A percentile compares a stretch with the other conserved stretches of the same genome.
These are phyloP conservation scores for Saturnispora hagleri DNA, from an alignment of 805 yeast genomes.

Conservation along the genomic window DNA sequence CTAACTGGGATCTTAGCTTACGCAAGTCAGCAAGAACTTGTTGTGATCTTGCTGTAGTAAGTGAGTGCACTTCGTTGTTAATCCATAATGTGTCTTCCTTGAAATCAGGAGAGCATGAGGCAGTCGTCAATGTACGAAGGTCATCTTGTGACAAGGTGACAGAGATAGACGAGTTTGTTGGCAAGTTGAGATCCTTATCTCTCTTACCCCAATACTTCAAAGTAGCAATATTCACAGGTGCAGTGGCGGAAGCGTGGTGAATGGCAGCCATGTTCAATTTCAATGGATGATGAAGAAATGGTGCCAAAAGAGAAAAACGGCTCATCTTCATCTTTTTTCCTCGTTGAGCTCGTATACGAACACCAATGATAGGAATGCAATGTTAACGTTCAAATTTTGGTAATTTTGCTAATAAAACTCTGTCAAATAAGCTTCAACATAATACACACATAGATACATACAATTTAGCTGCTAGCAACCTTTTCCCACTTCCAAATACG, in stretches of 20 bases:
- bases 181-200: conserved; percentile 78
- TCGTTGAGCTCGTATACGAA: neutral
- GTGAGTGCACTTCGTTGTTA: conserved; percentile 74
- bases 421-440: neutral
- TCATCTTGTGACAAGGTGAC: conserved; percentile 90
- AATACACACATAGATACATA: conserved; percentile 2
- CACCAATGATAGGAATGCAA: neutral
- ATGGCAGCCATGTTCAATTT: conserved; percentile 24
- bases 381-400: neutral
- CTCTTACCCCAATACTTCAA: conserved; percentile 98
- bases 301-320: neutral
- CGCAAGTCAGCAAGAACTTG: conserved; percentile 76
- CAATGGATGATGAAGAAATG: neutral
- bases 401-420: neutral
- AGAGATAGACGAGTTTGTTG: conserved; percentile 93
- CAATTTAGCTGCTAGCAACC: conserved; percentile 12
- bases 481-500: conserved; percentile 87
- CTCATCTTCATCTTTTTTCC: neutral
- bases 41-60: conserved; percentile 52
- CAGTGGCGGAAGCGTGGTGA: conserved; percentile 75
- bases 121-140: conserved; percentile 86
- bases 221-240: conserved; percentile 98
- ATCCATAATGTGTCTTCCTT: conserved; percentile 66
- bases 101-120: conserved; percentile 52
- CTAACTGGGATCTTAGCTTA: conserved; percentile 51